Percentiles rank a stretch among this genome's conserved stretches.
phyloP scores from a whole-genome alignment of 306 rosid genomes.

The Fagus sylvatica region DNA sequence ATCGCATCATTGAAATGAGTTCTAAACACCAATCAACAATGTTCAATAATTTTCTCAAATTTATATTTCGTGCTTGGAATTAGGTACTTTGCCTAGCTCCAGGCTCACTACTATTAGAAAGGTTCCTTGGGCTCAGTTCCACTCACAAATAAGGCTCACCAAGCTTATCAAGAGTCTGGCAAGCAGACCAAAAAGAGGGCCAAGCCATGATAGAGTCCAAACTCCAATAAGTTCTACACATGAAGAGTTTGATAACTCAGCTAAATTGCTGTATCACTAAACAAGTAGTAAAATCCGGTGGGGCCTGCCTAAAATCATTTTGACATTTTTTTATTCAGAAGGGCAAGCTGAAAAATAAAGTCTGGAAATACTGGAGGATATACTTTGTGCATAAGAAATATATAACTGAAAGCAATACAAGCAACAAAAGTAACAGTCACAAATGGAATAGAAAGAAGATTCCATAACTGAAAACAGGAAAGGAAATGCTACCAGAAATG shows the following conservation, averaged over 20 bases:
- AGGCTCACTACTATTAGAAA: not conserved
- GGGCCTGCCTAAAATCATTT: too few relatives aligned
- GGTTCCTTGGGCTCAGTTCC: not conserved
- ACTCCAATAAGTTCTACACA: not conserved
- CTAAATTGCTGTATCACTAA: not conserved
- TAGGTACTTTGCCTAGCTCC: not conserved
- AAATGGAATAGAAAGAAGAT: conserved; percentile 2
- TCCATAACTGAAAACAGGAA: not conserved
- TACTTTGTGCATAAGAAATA: not conserved
- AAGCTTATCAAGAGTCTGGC: too few relatives aligned
- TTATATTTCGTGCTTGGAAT: not conserved
- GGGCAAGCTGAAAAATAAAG: too few relatives aligned
- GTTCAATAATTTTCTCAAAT: not conserved
- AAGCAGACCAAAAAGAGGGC: too few relatives aligned
- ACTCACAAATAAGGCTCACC: not conserved
- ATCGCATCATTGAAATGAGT: not conserved
- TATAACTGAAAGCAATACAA: not conserved
- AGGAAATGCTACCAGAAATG: not conserved
- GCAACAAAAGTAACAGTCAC: not conserved
- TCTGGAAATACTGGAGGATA: too few relatives aligned
- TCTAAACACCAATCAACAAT: not conserved
- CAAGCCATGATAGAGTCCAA: not conserved
- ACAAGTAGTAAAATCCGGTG: too few relatives aligned
- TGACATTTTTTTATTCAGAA: too few relatives aligned
- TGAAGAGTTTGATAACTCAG: not conserved